Base-by-base conservation (phyloP, 192 early-diverging fungal genomes). In the Linnemannia hyalina region DNA sequence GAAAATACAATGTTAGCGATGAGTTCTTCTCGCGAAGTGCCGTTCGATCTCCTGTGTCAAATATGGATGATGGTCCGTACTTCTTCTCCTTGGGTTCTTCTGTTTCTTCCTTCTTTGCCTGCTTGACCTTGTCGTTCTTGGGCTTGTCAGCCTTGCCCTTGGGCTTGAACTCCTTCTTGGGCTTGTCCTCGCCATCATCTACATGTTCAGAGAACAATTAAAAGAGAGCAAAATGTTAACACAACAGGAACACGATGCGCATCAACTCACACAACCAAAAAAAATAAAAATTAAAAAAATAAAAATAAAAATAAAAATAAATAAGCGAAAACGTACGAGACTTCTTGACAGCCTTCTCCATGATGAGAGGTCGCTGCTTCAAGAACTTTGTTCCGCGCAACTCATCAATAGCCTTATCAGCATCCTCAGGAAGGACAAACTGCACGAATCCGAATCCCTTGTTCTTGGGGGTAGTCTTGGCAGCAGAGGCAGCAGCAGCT, bases 401-500 rank as follows among this genome's bases (percentile, higher is more conserved):
- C 71, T 95, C 94, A 38, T 91, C 88, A 40, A 99, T 72, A 3
- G 98, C 98, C 36, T 92, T 89, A 40, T 92, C 88, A 3, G 97
- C 96, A 89, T 97, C 97, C 57, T 96, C 95, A 35, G 90, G 88
- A 42, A 97, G 71, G 4, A 94, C 95, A 82, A 94, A 99, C 80
- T 97, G 94, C 8, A 99, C 97, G 88, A 96, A 99, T 23, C 98
- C 98, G 89, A 93, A 98, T 10, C 98, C 98, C 63, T 93, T 95
- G 88, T 97, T 97, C 75, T 88, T 87, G 26, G 68, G 69, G 23
- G 78, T 57, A 1, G 74, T 55, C 81, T 82, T 77, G n/a, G 78
- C 36, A 38, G 73, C 65, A n/a, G 72, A 72, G 15, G 77, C 70
- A 11, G 78, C 60, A 54, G 80, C 74, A 2, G 36, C 47, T 49